Percentiles rank a stretch among this genome's conserved stretches.
Evolutionary conservation across 306 rosid species (phyloP).

Genomic region (Acacia acuminata): DNA sequence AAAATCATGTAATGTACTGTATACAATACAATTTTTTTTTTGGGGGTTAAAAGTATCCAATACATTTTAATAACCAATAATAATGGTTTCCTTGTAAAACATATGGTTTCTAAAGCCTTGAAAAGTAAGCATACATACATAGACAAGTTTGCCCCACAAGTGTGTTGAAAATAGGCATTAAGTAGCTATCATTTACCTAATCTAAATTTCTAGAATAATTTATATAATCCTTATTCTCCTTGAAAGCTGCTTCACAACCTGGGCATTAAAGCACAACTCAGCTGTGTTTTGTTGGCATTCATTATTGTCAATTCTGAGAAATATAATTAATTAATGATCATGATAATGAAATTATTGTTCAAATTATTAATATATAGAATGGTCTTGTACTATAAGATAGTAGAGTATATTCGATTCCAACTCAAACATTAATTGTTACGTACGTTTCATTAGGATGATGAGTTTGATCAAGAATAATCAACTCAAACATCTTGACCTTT

Average conservation of each 20-base stretch:
- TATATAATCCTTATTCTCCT: no score
- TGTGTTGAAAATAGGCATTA: constrained; percentile 17
- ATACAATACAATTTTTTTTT: neutral
- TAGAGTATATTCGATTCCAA: constrained; percentile 10
- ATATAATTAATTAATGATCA: neutral
- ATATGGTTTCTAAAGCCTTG: neutral
- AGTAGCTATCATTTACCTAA: neutral
- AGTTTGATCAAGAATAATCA: neutral
- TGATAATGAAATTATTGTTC: neutral
- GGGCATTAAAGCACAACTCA: constrained; percentile 28
- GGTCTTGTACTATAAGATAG: neutral
- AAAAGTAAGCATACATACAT: neutral
- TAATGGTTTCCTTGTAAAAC: neutral
- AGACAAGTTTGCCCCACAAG: neutral
- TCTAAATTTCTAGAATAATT: neutral
- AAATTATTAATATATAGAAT: neutral
- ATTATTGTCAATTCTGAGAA: constrained; percentile 25
- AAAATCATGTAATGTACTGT: neutral
- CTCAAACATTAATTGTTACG: neutral
- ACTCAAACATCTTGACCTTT: no score
- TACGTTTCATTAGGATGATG: neutral
- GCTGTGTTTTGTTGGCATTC: constrained; percentile 12
- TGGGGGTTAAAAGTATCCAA: neutral
- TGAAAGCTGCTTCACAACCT: constrained; percentile 29
- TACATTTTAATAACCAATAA: neutral